Base-by-base conservation (phyloP, 345 rosid genomes). In the Lepidium africanum region DNA sequence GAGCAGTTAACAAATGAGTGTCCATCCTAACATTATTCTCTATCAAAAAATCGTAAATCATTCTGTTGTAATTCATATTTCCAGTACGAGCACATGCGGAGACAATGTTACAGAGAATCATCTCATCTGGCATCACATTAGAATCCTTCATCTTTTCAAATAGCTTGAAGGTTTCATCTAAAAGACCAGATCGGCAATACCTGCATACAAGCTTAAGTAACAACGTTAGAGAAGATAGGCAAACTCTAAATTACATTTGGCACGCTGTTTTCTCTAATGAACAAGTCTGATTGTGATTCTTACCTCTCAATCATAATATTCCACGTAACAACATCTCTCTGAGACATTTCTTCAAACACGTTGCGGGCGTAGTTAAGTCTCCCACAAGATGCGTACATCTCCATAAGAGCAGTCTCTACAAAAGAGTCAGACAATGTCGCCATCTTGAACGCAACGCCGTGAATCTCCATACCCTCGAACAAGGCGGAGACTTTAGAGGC, bases 81-180 rank as follows among this genome's bases (percentile, higher is more conserved):
- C 86, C 64, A 0, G 83, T 62, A 42, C 78, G 79, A 15, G 59
- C 72, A 83, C 87, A 83, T 2, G 86, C 84, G 0, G 84, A 79
- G 62, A 86, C 75, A 73, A 86, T 49, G 25, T 77, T 84, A 6
- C 88, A 83, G 43, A 87, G 84, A 45, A 83, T 67, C 74, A 78
- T 75, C 69, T 65, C 79, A 77, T 87, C 93, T 4, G 82, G 86
- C 73, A 76, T 51, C 42, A 87, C 74, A 68, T 70, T 66, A 53
- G 69, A 76, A 42, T 15, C 59, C 66, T 41, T 79, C 91, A 89
- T 87, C 77, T 83, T 89, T 69, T 89, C 93, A 65, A 87, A 87
- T 56, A 89, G 84, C 71, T 68, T 57, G 58, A 85, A 67, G 5
- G 78, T 89, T 57, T 82, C 82, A 35, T 82, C 78, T 58, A 82